phyloP scores from a whole-genome alignment of 1,284 basidiomycete species.

The Moniliophthora roreri region DNA sequence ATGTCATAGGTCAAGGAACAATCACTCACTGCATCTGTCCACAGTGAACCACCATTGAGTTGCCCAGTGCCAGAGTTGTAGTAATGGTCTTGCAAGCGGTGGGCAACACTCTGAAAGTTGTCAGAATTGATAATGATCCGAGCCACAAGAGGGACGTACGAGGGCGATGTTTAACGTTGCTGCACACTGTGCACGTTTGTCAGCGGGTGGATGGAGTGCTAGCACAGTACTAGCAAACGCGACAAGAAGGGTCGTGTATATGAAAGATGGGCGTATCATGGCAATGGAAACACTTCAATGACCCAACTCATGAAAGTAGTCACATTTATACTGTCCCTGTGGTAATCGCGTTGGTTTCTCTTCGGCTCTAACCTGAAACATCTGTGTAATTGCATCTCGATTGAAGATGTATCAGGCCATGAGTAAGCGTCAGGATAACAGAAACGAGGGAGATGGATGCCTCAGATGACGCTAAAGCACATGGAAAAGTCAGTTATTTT shows the following conservation, averaged over 20 bases:
- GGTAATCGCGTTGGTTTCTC: too few species aligned
- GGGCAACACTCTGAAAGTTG: conserved; percentile 35
- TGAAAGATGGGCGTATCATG: background rate
- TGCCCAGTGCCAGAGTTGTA: conserved; percentile 35
- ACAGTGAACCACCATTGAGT: conserved; percentile 45
- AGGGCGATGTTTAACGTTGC: conserved; percentile 31
- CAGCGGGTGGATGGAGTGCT: background rate
- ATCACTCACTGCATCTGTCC: conserved; percentile 49
- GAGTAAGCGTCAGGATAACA: too few species aligned
- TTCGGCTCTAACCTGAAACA: too few species aligned
- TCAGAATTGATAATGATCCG: background rate
- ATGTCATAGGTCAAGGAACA: background rate
- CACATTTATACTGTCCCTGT: too few species aligned
- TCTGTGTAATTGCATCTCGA: too few species aligned
- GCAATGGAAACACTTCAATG: too few species aligned
- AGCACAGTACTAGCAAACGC: background rate
- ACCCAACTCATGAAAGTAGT: too few species aligned
- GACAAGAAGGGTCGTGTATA: background rate
- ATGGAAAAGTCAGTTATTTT: too few species aligned
- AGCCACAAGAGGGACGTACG: conserved; percentile 17
- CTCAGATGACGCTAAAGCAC: too few species aligned
- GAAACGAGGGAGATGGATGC: too few species aligned
- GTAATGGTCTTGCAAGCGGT: conserved; percentile 40
- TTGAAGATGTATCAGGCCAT: too few species aligned
- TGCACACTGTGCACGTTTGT: conserved; percentile 26